Conservation (phyloP, 441 rosid genomes). For the Bocquillonia castaneifolia region DNA sequence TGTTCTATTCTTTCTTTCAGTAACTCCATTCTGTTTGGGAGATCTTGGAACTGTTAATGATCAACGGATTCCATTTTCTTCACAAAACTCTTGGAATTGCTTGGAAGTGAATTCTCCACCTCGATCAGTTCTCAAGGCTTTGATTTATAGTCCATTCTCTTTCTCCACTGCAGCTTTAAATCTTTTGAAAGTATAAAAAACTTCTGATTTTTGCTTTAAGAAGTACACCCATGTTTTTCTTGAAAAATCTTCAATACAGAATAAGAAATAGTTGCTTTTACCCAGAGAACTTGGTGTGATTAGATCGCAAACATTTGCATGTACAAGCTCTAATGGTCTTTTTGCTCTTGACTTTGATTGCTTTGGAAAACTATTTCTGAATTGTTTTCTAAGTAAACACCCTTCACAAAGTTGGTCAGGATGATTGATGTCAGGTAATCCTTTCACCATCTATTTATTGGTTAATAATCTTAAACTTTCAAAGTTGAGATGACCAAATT, state of each 20-base stretch:
- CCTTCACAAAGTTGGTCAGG: background rate
- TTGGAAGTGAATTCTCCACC: background rate
- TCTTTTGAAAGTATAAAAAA: constrained; percentile 1
- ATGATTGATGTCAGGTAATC: background rate
- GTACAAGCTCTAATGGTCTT: background rate
- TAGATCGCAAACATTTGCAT: background rate
- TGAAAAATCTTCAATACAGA: background rate
- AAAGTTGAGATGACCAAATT: background rate
- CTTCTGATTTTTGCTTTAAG: background rate
- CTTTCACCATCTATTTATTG: background rate
- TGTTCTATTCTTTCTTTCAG: background rate
- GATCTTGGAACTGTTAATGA: background rate
- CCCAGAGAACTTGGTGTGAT: background rate
- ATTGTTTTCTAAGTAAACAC: background rate
- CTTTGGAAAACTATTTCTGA: background rate
- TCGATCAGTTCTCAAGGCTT: background rate
- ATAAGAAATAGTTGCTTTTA: background rate
- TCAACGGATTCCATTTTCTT: background rate
- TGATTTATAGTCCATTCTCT: background rate
- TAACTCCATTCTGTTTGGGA: constrained; percentile 1
- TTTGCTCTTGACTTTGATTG: background rate
- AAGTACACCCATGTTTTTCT: background rate
- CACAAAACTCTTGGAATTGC: background rate
- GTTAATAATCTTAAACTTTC: background rate
- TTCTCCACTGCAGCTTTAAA: background rate